A percentile compares a stretch with the other conserved stretches of the same genome.
Conservation (phyloP, 2,329 filamentous ascomycete genomes). For the Pseudocercospora musae region DNA sequence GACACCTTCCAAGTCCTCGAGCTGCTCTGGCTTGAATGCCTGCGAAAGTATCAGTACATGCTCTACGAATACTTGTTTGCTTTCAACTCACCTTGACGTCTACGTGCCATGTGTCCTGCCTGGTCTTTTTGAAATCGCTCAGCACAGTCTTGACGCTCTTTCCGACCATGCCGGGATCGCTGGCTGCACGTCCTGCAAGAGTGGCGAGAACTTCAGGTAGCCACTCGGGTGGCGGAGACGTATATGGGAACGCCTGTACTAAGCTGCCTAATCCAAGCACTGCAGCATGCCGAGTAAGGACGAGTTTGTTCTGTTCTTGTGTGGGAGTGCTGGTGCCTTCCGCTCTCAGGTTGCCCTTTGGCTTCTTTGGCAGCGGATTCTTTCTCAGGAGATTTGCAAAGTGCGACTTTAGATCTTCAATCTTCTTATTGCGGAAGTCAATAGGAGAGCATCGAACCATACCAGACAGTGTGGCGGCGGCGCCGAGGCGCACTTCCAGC, state of each 20-base stretch:
- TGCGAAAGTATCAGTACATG: constrained; percentile 35
- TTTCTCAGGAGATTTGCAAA: constrained; percentile 75
- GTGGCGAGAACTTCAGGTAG: constrained; percentile 88
- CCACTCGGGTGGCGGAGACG: constrained; percentile 86
- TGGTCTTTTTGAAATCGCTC: constrained; percentile 98
- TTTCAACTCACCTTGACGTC: constrained; percentile 79
- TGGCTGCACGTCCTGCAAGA: constrained; percentile 78
- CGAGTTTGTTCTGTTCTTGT: constrained; percentile 68
- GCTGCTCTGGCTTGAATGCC: constrained; percentile 83
- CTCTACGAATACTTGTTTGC: not conserved
- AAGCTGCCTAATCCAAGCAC: constrained; percentile 87
- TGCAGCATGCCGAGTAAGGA: constrained; percentile 81
- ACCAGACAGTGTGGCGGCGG: constrained; percentile 87
- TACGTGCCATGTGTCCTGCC: constrained; percentile 97
- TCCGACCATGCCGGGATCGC: constrained; percentile 85
- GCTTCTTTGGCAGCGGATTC: constrained; percentile 79
- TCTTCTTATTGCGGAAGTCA: constrained; percentile 72
- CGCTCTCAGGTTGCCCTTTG: constrained; percentile 39
- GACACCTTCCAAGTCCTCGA: constrained; percentile 93
- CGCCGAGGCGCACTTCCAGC: constrained; percentile 88
- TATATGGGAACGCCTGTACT: constrained; percentile 94
- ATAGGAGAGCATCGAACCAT: constrained; percentile 96
- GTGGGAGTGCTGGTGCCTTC: constrained; percentile 62
- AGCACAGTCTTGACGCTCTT: constrained; percentile 93
- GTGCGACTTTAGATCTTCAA: constrained; percentile 69